A percentile compares a stretch with the other conserved stretches of the same genome.
phyloP scores from a whole-genome alignment of 1,284 basidiomycete species.

The Malassezia pachydermatis region DNA sequence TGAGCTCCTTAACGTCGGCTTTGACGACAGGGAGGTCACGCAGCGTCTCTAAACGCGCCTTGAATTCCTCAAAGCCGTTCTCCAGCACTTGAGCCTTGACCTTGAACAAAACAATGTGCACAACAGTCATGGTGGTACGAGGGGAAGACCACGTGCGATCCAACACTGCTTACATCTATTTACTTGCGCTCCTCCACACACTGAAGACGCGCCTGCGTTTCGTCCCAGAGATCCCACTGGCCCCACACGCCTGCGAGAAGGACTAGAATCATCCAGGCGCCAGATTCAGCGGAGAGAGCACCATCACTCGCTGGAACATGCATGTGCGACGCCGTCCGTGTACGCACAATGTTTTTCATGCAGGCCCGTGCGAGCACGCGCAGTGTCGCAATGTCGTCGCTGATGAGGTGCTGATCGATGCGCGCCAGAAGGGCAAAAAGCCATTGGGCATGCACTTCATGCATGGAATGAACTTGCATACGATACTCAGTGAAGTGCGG shows the following conservation, averaged over 20 bases:
- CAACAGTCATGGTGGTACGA: conserved; percentile 22
- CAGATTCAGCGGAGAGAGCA: conserved; percentile 49
- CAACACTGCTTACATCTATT: neutral
- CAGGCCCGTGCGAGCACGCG: conserved; percentile 68
- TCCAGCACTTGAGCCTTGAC: conserved; percentile 32
- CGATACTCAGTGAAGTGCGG: conserved; percentile 1
- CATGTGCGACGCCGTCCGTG: neutral
- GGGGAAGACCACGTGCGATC: neutral
- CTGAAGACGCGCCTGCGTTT: conserved; percentile 51
- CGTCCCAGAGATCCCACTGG: conserved; percentile 73
- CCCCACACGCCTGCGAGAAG: conserved; percentile 68
- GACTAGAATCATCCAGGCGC: conserved; percentile 75
- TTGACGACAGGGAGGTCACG: conserved; percentile 27
- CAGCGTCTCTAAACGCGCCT: conserved; percentile 30
- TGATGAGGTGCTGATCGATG: conserved; percentile 62
- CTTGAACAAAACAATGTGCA: conserved; percentile 39
- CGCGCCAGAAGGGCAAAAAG: conserved; percentile 67
- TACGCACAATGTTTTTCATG: conserved; percentile 52
- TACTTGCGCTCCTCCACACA: neutral
- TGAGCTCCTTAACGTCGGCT: conserved; percentile 27
- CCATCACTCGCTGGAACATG: too few relatives aligned
- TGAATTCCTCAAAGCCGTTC: conserved; percentile 39
- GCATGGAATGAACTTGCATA: conserved; percentile 50
- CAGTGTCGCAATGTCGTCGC: conserved; percentile 67
- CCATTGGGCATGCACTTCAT: conserved; percentile 66